Percentiles rank a stretch among this genome's conserved stretches.
Evolutionary conservation across 2,329 filamentous ascomycete genomes (phyloP).

Genomic region (Aureobasidium vineae): DNA sequence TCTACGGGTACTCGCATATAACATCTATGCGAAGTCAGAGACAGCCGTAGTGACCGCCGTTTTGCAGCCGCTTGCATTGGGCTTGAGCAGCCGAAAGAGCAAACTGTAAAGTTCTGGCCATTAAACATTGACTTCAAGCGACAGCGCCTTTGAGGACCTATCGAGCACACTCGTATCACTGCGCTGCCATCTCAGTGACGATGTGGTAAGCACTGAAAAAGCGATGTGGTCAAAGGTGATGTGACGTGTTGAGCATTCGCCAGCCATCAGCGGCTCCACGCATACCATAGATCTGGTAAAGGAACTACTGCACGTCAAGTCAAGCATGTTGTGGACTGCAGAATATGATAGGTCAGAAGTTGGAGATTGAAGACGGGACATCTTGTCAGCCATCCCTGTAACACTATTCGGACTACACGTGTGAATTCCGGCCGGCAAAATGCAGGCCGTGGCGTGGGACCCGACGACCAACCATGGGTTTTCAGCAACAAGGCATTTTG

Average conservation of each 20-base stretch:
- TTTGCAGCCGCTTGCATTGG: not conserved
- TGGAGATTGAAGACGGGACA: not conserved
- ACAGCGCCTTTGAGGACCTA: not conserved
- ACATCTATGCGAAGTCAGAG: not conserved
- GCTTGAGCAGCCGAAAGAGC: constrained; percentile 1
- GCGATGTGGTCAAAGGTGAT: not conserved
- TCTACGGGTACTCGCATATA: not conserved
- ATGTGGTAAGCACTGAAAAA: not conserved
- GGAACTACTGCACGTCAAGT: constrained; percentile 11
- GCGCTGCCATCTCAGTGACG: not conserved
- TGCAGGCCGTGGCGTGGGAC: not conserved
- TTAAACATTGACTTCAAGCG: not conserved
- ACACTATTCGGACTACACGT: not conserved
- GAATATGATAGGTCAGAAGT: not conserved
- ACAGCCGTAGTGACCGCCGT: constrained; percentile 14
- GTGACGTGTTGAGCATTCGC: not conserved
- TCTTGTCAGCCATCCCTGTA: not conserved
- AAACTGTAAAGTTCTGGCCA: constrained; percentile 8
- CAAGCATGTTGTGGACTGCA: not conserved
- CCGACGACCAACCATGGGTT: not conserved
- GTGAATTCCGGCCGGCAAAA: not conserved
- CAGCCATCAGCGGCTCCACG: not conserved
- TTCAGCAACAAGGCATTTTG: not conserved
- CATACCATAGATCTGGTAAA: not conserved
- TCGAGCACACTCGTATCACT: not conserved